Evolutionary conservation across 331 rosid species (phyloP).

Genomic region (Rosa hybrid): DNA sequence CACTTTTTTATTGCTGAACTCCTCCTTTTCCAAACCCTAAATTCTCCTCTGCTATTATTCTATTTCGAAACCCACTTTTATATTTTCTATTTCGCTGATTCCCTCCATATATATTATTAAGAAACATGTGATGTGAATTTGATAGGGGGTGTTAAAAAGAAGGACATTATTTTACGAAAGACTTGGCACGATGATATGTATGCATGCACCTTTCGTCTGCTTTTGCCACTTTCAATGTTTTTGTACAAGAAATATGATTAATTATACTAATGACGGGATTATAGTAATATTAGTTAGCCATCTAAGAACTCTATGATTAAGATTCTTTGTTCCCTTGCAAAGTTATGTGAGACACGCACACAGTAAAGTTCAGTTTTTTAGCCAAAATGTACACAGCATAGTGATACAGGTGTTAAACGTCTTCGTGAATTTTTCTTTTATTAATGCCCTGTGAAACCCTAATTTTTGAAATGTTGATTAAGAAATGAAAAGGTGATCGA

Average conservation of each 20-base stretch:
- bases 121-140: conserved; percentile 11
- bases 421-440: background rate
- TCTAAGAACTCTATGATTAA: background rate
- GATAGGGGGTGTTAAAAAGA: background rate
- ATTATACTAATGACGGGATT: background rate
- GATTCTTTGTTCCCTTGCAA: background rate
- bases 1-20: background rate
- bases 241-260: background rate
- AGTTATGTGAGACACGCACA: background rate
- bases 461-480: background rate
- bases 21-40: background rate
- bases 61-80: too few relatives aligned
- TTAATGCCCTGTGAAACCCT: background rate
- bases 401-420: background rate
- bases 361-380: background rate
- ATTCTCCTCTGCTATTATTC: background rate
- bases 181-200: background rate
- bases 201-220: background rate
- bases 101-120: background rate
- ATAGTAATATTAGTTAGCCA: background rate
- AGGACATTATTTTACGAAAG: background rate
- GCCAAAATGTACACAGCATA: background rate
- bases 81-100: background rate
- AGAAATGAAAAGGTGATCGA: background rate
- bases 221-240: background rate